Evolutionary conservation across 768 basidiomycete genomes (phyloP).

Genomic region (Amanita rubescens): DNA sequence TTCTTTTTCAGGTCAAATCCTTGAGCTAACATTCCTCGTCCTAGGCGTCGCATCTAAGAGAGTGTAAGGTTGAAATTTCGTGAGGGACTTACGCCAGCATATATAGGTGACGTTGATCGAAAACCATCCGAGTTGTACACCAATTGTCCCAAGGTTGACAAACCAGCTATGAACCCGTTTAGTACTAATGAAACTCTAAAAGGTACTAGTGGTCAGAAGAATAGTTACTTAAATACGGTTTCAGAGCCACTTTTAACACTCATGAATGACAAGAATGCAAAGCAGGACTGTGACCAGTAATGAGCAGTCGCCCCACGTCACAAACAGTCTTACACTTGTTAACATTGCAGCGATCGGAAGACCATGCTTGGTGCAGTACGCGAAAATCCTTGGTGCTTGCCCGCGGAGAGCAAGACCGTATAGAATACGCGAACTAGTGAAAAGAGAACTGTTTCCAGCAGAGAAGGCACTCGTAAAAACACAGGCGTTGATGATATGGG

Average conservation of each 20-base stretch:
- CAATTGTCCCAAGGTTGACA: conserved; percentile 57
- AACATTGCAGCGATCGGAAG: conserved; percentile 37
- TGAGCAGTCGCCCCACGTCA: neutral
- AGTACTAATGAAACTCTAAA: neutral
- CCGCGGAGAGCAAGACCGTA: conserved; percentile 47
- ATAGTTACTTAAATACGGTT: conserved; percentile 48
- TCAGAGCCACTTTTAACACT: conserved; percentile 46
- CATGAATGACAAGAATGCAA: conserved; percentile 58
- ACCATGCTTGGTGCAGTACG: conserved; percentile 40
- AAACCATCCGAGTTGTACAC: conserved; percentile 64
- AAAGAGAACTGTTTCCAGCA: conserved; percentile 60
- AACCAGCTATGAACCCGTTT: conserved; percentile 46
- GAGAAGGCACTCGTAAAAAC: conserved; percentile 71
- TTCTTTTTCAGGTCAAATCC: conserved; percentile 57
- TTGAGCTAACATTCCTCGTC: conserved; percentile 55
- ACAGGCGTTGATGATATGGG: conserved; percentile 65
- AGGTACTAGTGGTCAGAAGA: neutral
- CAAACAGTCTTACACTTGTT: conserved; percentile 21
- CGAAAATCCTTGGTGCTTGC: conserved; percentile 39
- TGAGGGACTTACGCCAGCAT: conserved; percentile 49
- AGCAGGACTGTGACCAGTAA: conserved; percentile 21
- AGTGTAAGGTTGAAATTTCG: neutral
- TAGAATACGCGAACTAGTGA: conserved; percentile 45
- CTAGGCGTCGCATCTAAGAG: conserved; percentile 19
- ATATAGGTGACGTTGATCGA: conserved; percentile 67